phyloP scores from a whole-genome alignment of 148 eudicot species.

The Hydrangea macrophylla region DNA sequence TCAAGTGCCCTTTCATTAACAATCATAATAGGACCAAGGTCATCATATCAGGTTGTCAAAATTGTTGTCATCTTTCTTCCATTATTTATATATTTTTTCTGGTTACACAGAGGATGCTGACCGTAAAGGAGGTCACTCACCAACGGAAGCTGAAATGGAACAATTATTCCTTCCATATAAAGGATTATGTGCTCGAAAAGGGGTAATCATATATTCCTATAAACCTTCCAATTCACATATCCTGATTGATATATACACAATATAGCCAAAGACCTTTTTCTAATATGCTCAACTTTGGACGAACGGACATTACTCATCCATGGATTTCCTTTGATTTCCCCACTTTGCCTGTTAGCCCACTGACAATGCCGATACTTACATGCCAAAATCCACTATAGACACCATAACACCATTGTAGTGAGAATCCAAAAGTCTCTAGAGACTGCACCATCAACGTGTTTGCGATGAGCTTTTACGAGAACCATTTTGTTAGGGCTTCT shows the following conservation, averaged over 20 bases:
- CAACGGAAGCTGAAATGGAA: constrained; percentile 48
- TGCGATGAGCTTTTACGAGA: too few relatives aligned
- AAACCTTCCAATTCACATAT: too few relatives aligned
- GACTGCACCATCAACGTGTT: not conserved
- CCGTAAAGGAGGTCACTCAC: constrained; percentile 32
- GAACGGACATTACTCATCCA: too few relatives aligned
- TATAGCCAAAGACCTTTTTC: not conserved
- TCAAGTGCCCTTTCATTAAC: not conserved
- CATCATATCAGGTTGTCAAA: not conserved
- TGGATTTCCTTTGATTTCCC: not conserved
- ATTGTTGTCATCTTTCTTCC: not conserved
- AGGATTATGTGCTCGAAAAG: constrained; percentile 81
- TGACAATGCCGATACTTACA: too few relatives aligned
- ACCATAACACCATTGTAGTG: too few relatives aligned
- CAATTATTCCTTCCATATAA: constrained; percentile 70
- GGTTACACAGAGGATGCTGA: constrained; percentile 27
- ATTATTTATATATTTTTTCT: not conserved
- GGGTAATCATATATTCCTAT: constrained; percentile 37
- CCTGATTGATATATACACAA: not conserved
- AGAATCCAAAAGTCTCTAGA: not conserved
- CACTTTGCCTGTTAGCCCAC: not conserved
- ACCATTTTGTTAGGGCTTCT: too few relatives aligned
- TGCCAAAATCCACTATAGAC: not conserved
- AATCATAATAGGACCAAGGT: not conserved
- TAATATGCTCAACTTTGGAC: not conserved